Conservation (phyloP, 1,139 yeast species). For the Pichia sp. region DNA sequence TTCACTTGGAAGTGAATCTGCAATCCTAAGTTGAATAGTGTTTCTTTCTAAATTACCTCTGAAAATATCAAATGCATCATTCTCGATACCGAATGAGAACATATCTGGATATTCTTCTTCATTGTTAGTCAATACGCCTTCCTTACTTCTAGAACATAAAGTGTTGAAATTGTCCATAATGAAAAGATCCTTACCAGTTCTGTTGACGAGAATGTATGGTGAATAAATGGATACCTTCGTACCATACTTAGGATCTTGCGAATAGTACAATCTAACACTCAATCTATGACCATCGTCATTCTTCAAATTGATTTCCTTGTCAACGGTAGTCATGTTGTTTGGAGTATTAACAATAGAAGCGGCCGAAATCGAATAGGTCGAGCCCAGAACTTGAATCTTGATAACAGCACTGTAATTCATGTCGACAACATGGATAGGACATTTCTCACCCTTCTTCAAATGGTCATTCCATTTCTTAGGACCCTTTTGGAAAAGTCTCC, state of each 20-base stretch:
- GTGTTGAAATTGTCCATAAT: conserved; percentile 57
- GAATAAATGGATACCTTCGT: conserved; percentile 68
- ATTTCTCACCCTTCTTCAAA: conserved; percentile 61
- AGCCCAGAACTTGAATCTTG: conserved; percentile 63
- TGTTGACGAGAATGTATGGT: conserved; percentile 81
- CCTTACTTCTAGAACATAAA: conserved; percentile 35
- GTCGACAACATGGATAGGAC: conserved; percentile 80
- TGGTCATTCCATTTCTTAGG: conserved; percentile 69
- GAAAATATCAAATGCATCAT: conserved; percentile 35
- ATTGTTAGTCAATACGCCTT: conserved; percentile 24
- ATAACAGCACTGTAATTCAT: conserved; percentile 57
- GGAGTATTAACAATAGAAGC: conserved; percentile 79
- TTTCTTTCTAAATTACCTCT: conserved; percentile 44
- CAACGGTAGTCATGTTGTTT: conserved; percentile 30
- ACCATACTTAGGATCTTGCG: conserved; percentile 50
- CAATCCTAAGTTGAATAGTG: conserved; percentile 67
- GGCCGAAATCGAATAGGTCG: conserved; percentile 69
- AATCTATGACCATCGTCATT: conserved; percentile 64
- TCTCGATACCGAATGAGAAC: conserved; percentile 69
- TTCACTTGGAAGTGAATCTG: conserved; percentile 72
- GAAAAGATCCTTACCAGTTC: conserved; percentile 67
- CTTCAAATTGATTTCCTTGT: conserved; percentile 39
- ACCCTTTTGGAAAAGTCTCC: conserved; percentile 75
- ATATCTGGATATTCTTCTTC: conserved; percentile 56
- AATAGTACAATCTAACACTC: conserved; percentile 64